Evolutionary conservation across 371 early-diverging fungal genomes (phyloP).

Genomic region (Apophysomyces variabilis): DNA sequence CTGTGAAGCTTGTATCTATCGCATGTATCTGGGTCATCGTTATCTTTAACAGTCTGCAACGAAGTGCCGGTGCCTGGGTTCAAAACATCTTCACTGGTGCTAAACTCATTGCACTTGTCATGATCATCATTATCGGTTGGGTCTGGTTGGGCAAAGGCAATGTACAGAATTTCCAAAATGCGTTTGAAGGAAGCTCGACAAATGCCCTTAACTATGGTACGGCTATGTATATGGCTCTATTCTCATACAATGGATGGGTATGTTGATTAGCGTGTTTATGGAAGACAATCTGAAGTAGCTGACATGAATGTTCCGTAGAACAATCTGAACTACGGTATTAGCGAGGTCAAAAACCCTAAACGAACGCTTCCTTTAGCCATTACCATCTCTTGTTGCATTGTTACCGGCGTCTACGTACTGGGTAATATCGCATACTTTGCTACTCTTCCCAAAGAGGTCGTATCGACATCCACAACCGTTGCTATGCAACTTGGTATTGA

Average conservation of each 20-base stretch:
- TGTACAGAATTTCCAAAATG: conserved; percentile 34
- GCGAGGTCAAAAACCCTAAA: conserved; percentile 63
- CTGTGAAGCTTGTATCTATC: conserved; percentile 38
- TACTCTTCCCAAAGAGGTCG: conserved; percentile 44
- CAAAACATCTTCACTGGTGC: conserved; percentile 34
- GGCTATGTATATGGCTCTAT: conserved; percentile 65
- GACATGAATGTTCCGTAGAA: conserved; percentile 42
- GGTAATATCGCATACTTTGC: conserved; percentile 66
- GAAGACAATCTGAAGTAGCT: background rate
- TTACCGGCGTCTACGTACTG: conserved; percentile 58
- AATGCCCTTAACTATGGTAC: conserved; percentile 60
- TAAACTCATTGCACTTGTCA: conserved; percentile 39
- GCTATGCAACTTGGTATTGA: conserved; percentile 54
- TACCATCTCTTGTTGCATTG: conserved; percentile 49
- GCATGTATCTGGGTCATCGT: conserved; percentile 41
- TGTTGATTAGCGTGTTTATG: background rate
- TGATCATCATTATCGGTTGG: conserved; percentile 50
- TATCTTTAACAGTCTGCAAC: conserved; percentile 34
- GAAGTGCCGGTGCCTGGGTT: conserved; percentile 25
- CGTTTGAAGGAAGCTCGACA: conserved; percentile 40
- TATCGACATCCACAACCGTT: conserved; percentile 37
- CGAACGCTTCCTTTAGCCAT: conserved; percentile 60
- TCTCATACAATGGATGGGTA: conserved; percentile 61
- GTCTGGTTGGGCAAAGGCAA: conserved; percentile 40
- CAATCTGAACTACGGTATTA: conserved; percentile 65